phyloP scores from a whole-genome alignment of 371 early-diverging fungal genomes.

The Blyttiomyces sp. region DNA sequence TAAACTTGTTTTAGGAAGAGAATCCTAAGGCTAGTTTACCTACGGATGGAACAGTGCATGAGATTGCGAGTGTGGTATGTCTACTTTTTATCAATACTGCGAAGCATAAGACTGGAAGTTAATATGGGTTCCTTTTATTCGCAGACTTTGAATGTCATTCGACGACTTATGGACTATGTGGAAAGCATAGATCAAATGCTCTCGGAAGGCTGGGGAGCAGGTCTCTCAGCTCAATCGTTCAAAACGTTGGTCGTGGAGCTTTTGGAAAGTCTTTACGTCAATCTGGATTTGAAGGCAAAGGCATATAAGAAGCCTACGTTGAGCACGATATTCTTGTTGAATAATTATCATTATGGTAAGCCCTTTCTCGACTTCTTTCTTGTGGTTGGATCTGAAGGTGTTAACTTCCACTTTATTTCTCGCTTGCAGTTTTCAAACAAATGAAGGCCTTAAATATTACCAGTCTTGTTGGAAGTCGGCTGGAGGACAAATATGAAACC shows the following conservation, averaged over 20 bases:
- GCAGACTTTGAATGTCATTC: constrained; percentile 58
- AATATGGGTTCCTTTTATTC: too few species aligned
- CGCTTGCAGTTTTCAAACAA: constrained; percentile 11
- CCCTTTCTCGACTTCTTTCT: not conserved
- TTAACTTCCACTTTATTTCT: not conserved
- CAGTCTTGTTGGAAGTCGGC: constrained; percentile 47
- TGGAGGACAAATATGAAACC: constrained; percentile 60
- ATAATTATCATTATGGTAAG: constrained; percentile 69
- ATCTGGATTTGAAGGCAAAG: constrained; percentile 62
- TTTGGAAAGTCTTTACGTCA: constrained; percentile 55
- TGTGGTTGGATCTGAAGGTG: too few species aligned
- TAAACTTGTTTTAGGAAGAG: too few species aligned
- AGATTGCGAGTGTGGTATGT: constrained; percentile 74
- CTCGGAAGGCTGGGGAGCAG: constrained; percentile 15
- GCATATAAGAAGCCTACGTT: constrained; percentile 76
- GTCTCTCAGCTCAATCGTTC: constrained; percentile 29
- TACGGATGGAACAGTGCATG: constrained; percentile 82
- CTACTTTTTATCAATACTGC: too few species aligned
- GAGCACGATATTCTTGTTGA: constrained; percentile 70
- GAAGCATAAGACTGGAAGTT: too few species aligned
- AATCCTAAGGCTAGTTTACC: constrained; percentile 46
- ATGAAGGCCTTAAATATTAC: constrained; percentile 10
- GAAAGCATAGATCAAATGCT: constrained; percentile 36
- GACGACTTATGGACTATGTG: constrained; percentile 38
- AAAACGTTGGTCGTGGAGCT: constrained; percentile 17